Conservation (phyloP, 306 rosid genomes). For the Castanopsis chinensis region DNA sequence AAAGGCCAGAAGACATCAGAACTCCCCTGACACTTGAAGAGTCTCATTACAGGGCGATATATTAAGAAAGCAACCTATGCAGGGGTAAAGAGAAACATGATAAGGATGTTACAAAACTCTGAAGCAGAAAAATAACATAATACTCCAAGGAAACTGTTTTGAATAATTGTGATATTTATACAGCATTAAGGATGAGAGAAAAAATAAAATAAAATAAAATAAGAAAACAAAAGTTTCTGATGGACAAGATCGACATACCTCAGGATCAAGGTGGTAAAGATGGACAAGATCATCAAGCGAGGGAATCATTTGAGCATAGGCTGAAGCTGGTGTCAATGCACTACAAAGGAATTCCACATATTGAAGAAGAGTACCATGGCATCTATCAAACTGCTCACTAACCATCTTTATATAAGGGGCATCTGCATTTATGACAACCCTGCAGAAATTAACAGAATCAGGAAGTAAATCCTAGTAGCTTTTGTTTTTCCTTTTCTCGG, state of each 20-base stretch:
- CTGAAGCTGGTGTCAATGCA: slow-evolving; percentile 76
- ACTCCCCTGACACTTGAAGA: slow-evolving; percentile 64
- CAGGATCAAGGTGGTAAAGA: slow-evolving; percentile 90
- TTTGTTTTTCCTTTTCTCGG: not conserved
- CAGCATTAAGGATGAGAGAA: not conserved
- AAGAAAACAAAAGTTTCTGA: not conserved
- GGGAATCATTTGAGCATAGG: slow-evolving; percentile 81
- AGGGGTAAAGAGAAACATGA: slow-evolving; percentile 7
- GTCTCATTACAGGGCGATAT: slow-evolving; percentile 94
- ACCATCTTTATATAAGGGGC: slow-evolving; percentile 98
- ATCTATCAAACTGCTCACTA: slow-evolving; percentile 93
- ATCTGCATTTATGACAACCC: slow-evolving; percentile 82
- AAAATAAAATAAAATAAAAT: not conserved
- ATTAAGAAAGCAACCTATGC: slow-evolving; percentile 91
- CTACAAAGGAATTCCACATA: slow-evolving; percentile 89
- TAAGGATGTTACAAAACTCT: slow-evolving; percentile 7
- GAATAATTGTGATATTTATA: not conserved
- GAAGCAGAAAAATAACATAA: not conserved
- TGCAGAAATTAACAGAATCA: slow-evolving; percentile 39
- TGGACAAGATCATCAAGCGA: slow-evolving; percentile 82
- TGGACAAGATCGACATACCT: slow-evolving; percentile 42
- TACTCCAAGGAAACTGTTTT: not conserved
- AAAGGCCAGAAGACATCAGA: slow-evolving; percentile 87
- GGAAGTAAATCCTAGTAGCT: not conserved
- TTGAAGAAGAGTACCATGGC: slow-evolving; percentile 95